Conservation (phyloP, 768 basidiomycete species). For the Hypholoma sublateritium region DNA sequence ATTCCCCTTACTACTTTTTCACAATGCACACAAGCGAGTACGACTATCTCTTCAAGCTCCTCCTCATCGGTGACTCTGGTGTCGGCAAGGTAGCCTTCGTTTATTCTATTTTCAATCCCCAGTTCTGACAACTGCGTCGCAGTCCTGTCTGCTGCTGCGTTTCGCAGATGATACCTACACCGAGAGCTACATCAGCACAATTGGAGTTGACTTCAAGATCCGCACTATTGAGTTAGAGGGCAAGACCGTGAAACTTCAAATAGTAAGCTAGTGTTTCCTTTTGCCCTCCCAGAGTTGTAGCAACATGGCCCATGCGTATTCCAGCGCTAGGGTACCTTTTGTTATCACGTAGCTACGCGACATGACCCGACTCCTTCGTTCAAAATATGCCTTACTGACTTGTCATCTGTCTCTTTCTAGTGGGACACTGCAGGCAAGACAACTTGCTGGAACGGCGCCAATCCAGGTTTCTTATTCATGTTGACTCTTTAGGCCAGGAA, state of each 20-base stretch:
- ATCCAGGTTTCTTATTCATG: background rate
- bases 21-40: conserved; percentile 91
- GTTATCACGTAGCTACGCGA: background rate
- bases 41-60: conserved; percentile 95
- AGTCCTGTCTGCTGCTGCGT: conserved; percentile 91
- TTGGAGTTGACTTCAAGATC: conserved; percentile 99
- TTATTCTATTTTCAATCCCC: conserved; percentile 22
- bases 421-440: conserved; percentile 94
- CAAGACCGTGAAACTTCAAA: conserved; percentile 97
- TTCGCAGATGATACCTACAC: conserved; percentile 98
- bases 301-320: conserved; percentile 8
- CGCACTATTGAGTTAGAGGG: conserved; percentile 98
- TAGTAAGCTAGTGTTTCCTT: conserved; percentile 58
- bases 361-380: background rate
- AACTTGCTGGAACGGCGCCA: conserved; percentile 4
- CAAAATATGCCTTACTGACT: conserved; percentile 22
- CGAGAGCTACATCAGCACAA: conserved; percentile 95
- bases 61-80: conserved; percentile 94
- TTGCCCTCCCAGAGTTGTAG: conserved; percentile 1
- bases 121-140: conserved; percentile 17
- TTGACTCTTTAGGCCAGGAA: conserved; percentile 72
- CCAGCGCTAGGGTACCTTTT: background rate
- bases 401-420: conserved; percentile 40
- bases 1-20: conserved; percentile 23
- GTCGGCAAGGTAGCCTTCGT: conserved; percentile 73